Base-by-base conservation (phyloP, 1,284 basidiomycete species). In the Apiotrichum sp. region DNA sequence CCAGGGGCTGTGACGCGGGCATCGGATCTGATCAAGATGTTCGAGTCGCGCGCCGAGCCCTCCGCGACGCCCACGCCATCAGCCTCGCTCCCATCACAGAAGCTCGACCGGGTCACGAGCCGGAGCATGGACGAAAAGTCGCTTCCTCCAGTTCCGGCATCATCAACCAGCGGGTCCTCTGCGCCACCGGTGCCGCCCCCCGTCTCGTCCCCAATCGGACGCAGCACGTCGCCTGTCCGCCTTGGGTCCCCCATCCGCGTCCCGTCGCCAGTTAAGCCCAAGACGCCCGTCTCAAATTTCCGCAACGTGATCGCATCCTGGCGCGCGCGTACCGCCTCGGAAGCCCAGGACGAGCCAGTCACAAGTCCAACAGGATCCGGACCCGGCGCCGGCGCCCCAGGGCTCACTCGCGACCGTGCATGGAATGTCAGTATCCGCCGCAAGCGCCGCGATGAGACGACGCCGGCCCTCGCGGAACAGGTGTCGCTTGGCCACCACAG, bases 261-360 rank as follows among this genome's bases (percentile, higher is more conserved):
- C 22, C 36, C 40, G 39, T 61, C 62, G 4, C 69, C 64, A 4
- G 56, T 62, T 38, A 70, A 63, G 47, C 53, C 66, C 1, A 57
- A 65, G 35, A 69, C 73, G 2, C 71, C 74, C 3, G 50, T 69
- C 1, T 61, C 69, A 84, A 10, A 44, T 16, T 86, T 91, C 36
- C 80, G 86, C 32, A 89, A 87, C 61, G 85, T 90, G 57, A 85
- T 92, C 10, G 82, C 84, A 0, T 80, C 85, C 3, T 91, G 88
- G 88, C 55, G 67, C 33, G 63, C 64, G 13, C 57, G 64, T 34
- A 59, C 50, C 5, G 53, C 49, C 0, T 40, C 48, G 8, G 48
- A 51, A 49, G 43, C 44, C 11, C 11, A 14, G 9, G 41, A 22
- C 7, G 3, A 11, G 44, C 7, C 14, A n/a, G 11, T n/a, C 4